These are phyloP conservation scores for Geum urbanum DNA, from an alignment of 306 rosid genomes.

Conservation along the genomic window DNA sequence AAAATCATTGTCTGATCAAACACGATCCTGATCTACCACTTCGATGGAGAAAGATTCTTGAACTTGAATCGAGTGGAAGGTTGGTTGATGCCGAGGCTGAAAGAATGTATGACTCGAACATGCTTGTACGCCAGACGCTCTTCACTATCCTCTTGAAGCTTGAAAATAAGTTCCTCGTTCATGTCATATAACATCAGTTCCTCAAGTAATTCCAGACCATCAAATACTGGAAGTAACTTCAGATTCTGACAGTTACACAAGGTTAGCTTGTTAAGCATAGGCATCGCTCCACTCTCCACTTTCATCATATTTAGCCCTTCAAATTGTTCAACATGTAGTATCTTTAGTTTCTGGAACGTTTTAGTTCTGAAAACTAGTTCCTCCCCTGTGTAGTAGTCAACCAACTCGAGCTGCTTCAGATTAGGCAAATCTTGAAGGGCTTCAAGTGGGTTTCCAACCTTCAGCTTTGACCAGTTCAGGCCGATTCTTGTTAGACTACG, in stretches of 20 bases:
- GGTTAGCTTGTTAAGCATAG: conserved; percentile 21
- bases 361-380: neutral
- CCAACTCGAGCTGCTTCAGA: conserved; percentile 10
- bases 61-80: too few relatives aligned
- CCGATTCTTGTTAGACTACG: conserved; percentile 5
- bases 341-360: conserved; percentile 16
- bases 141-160: neutral
- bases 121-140: neutral
- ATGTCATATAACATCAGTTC: conserved; percentile 8
- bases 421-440: conserved; percentile 5
- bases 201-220: neutral
- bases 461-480: conserved; percentile 1
- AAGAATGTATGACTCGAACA: conserved; percentile 3
- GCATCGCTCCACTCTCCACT: conserved; percentile 1
- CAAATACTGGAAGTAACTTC: neutral
- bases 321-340: conserved; percentile 8
- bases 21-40: too few relatives aligned
- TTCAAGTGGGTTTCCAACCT: neutral
- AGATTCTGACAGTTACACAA: conserved; percentile 4
- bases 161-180: neutral
- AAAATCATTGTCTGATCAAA: too few relatives aligned
- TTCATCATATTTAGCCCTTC: neutral
- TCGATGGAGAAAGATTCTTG: too few relatives aligned
- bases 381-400: neutral
- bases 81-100: too few relatives aligned